These are phyloP conservation scores for Neofusicoccum sp. DNA, from an alignment of 2,329 filamentous ascomycete species.

Conservation along the genomic window DNA sequence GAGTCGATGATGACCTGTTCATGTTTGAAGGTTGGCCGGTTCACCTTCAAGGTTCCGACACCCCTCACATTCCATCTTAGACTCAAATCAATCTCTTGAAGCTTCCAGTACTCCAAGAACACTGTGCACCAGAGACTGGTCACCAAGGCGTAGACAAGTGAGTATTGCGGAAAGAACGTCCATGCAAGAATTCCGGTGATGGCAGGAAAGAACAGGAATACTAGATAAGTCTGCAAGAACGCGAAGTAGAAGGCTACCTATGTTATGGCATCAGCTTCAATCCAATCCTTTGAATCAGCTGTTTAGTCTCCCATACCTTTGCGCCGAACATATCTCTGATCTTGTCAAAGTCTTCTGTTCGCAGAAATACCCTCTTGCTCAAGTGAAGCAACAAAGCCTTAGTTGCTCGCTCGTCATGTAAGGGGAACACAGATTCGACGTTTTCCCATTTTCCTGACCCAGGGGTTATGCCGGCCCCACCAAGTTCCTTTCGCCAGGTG, in stretches of 20 bases:
- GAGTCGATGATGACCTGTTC: slow-evolving; percentile 32
- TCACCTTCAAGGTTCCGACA: slow-evolving; percentile 34
- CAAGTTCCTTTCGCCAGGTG: slow-evolving; percentile 70
- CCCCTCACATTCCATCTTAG: slow-evolving; percentile 38
- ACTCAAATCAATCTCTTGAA: slow-evolving; percentile 35
- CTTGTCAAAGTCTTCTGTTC: slow-evolving; percentile 67
- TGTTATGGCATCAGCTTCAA: not conserved
- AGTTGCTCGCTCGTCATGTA: slow-evolving; percentile 78
- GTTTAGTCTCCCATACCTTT: slow-evolving; percentile 48
- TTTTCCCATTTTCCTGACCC: slow-evolving; percentile 70
- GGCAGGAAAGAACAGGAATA: slow-evolving; percentile 35
- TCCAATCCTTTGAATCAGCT: not conserved
- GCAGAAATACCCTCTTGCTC: slow-evolving; percentile 70
- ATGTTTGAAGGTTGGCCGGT: slow-evolving; percentile 33
- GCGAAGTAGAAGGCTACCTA: slow-evolving; percentile 39
- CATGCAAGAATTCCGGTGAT: slow-evolving; percentile 34
- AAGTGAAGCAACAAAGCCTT: slow-evolving; percentile 74
- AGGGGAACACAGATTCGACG: slow-evolving; percentile 73
- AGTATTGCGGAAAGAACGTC: slow-evolving; percentile 36
- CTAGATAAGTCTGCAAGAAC: slow-evolving; percentile 38
- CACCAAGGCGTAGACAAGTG: slow-evolving; percentile 33
- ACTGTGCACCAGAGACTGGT: slow-evolving; percentile 39
- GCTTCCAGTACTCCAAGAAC: slow-evolving; percentile 40
- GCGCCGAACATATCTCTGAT: slow-evolving; percentile 80
- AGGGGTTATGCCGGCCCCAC: slow-evolving; percentile 77